Conservation (phyloP, 192 early-diverging fungal species). For the Helicostylum pulchrum region DNA sequence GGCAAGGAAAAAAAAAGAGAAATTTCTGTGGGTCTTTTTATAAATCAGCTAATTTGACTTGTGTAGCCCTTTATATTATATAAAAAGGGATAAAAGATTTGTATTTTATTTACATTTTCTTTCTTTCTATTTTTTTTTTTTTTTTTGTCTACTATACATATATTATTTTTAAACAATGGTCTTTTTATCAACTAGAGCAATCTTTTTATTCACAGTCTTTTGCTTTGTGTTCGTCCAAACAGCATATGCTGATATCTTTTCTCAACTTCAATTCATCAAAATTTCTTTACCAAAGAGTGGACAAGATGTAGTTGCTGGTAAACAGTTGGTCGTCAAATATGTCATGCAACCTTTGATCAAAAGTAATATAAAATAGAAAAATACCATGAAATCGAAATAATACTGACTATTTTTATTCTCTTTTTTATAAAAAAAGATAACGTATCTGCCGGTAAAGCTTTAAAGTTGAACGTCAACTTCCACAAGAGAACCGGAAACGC, state of each 20-base stretch:
- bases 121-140: neutral
- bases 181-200: slow-evolving; percentile 1
- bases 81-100: neutral
- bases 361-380: slow-evolving; percentile 15
- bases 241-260: slow-evolving; percentile 24
- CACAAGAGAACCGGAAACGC: slow-evolving; percentile 29
- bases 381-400: neutral
- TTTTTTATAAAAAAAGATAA: slow-evolving; percentile 6
- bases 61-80: too few species aligned
- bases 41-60: too few species aligned
- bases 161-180: slow-evolving; percentile 1
- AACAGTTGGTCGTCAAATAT: slow-evolving; percentile 29
- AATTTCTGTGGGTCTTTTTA: too few species aligned
- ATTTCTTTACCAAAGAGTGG: slow-evolving; percentile 27
- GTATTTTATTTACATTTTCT: slow-evolving; percentile 1
- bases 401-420: neutral
- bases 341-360: slow-evolving; percentile 34
- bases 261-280: slow-evolving; percentile 37
- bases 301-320: slow-evolving; percentile 23
- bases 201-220: slow-evolving; percentile 9
- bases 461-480: slow-evolving; percentile 30
- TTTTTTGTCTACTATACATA: neutral
- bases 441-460: slow-evolving; percentile 27
- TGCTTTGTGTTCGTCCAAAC: slow-evolving; percentile 21
- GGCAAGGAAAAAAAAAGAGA: too few species aligned